Percentiles rank a stretch among this genome's conserved stretches.
Evolutionary conservation across 208 protist species (phyloP).

Genomic region (Crithidia expoeki): DNA sequence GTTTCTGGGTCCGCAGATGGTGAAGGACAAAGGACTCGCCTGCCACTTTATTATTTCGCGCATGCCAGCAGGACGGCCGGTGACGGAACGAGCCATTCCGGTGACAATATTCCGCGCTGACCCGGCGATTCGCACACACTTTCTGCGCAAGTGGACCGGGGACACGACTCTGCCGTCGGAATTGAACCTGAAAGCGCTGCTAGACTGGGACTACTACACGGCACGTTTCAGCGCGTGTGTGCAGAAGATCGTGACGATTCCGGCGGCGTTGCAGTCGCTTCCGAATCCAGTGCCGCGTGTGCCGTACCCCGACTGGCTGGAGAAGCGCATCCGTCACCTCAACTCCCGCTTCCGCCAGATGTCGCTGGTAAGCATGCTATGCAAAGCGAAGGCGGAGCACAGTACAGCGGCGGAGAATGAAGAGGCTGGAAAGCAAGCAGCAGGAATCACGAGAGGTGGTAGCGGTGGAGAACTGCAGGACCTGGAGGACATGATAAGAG

Average conservation of each 20-base stretch:
- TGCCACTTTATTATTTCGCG: slow-evolving; percentile 98
- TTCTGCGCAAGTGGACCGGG: slow-evolving; percentile 96
- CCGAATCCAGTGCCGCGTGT: slow-evolving; percentile 98
- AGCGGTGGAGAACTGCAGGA: slow-evolving; percentile 33
- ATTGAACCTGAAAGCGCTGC: slow-evolving; percentile 89
- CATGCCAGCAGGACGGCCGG: slow-evolving; percentile 93
- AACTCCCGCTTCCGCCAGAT: slow-evolving; percentile 81
- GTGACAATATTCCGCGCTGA: slow-evolving; percentile 97
- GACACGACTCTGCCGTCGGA: slow-evolving; percentile 63
- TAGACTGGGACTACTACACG: slow-evolving; percentile 99
- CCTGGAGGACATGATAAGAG: slow-evolving; percentile 62
- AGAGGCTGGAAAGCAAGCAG: too few relatives aligned
- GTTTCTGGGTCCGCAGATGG: slow-evolving; percentile 98
- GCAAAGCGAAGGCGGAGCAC: slow-evolving; percentile 12
- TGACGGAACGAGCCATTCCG: slow-evolving; percentile 98
- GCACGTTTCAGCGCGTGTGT: slow-evolving; percentile 95
- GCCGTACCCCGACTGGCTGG: slow-evolving; percentile 97
- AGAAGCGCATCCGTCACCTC: slow-evolving; percentile 87
- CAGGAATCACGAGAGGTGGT: not conserved
- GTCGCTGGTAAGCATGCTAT: slow-evolving; percentile 67
- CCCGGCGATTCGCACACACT: slow-evolving; percentile 82
- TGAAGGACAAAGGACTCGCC: slow-evolving; percentile 97
- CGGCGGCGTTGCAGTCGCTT: slow-evolving; percentile 97
- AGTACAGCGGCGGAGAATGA: slow-evolving; percentile 16
- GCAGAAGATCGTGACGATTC: slow-evolving; percentile 99